Evolutionary conservation across 2,329 filamentous ascomycete genomes (phyloP).

Genomic region (Canariomyces notabilis): DNA sequence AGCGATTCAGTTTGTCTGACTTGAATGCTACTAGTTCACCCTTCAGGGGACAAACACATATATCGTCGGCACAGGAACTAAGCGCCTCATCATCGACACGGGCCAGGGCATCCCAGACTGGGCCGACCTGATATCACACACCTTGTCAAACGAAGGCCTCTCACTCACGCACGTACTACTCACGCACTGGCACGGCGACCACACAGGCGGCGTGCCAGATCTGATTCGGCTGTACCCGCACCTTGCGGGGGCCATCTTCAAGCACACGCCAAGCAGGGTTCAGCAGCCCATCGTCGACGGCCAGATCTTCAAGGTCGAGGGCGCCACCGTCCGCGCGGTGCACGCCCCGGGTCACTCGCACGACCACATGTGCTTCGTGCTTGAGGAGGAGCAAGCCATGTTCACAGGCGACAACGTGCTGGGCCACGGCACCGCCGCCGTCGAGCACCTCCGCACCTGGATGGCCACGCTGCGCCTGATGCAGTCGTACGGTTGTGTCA

Average conservation of each 20-base stretch:
- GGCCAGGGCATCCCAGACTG: constrained; percentile 62
- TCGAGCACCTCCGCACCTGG: constrained; percentile 65
- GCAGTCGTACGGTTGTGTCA: constrained; percentile 28
- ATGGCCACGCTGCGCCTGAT: constrained; percentile 20
- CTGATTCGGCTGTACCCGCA: constrained; percentile 39
- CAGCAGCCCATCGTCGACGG: constrained; percentile 40
- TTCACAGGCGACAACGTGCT: constrained; percentile 89
- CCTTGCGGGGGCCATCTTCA: constrained; percentile 33
- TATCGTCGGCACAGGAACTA: constrained; percentile 59
- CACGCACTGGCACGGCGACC: constrained; percentile 73
- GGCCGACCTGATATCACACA: constrained; percentile 35
- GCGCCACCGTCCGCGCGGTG: constrained; percentile 62
- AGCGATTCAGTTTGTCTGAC: too few species aligned
- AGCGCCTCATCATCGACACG: constrained; percentile 66
- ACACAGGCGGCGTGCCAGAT: constrained; percentile 61
- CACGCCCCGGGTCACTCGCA: constrained; percentile 64
- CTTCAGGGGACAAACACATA: constrained; percentile 71
- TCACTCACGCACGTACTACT: constrained; percentile 48
- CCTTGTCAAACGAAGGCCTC: constrained; percentile 28
- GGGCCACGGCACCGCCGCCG: constrained; percentile 80
- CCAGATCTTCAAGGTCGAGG: constrained; percentile 51
- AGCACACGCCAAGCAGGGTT: constrained; percentile 31
- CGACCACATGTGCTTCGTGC: constrained; percentile 75
- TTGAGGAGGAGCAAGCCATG: constrained; percentile 75
- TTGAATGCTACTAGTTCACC: too few species aligned